Evolutionary conservation across 169 alveolate species (phyloP).

Genomic region (Cyclospora cayetanensis): DNA sequence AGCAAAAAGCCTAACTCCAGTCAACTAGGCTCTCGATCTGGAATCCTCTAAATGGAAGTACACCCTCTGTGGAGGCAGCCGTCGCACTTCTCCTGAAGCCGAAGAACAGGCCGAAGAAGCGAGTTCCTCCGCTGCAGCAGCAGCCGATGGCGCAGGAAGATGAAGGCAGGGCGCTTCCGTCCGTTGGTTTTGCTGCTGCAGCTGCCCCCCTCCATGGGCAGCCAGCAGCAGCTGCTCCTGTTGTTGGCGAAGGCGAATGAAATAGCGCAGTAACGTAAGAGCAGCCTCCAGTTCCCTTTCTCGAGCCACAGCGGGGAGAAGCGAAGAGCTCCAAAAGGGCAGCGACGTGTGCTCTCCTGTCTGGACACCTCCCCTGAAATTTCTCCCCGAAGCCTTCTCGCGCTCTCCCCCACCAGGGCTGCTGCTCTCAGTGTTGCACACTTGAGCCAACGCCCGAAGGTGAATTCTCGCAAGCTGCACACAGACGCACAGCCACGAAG

Average conservation of each 20-base stretch:
- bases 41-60: neutral
- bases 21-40: neutral
- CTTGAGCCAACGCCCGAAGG: neutral
- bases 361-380: neutral
- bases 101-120: neutral
- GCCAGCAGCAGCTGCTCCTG: neutral
- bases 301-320: neutral
- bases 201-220: neutral
- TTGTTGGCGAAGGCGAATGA: neutral
- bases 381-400: too few relatives aligned
- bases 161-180: neutral
- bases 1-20: neutral
- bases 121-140: neutral
- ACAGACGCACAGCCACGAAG: neutral
- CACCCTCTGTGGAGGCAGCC: neutral
- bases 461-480: neutral
- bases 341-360: neutral
- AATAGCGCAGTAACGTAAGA: neutral
- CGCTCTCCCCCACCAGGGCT: neutral
- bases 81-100: neutral
- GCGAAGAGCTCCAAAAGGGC: neutral
- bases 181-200: neutral
- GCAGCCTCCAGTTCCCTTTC: neutral
- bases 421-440: too few relatives aligned
- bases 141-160: neutral